Evolutionary conservation across 352 stramenopile genomes (phyloP).

Genomic region (Hyaloperonospora brassicae): DNA sequence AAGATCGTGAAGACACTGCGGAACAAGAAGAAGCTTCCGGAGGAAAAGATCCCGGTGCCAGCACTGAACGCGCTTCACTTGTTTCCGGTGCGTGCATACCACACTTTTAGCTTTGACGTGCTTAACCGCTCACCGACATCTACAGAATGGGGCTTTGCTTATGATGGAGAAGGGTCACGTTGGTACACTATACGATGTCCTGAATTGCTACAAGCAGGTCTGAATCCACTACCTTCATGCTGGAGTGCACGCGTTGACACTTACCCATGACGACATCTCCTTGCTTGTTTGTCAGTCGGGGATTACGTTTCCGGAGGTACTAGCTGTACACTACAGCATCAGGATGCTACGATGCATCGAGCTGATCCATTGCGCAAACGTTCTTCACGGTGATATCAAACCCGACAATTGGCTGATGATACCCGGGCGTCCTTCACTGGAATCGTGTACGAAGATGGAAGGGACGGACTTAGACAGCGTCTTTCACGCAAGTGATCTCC

Average conservation of each 20-base stretch:
- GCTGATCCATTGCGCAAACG: slow-evolving; percentile 42
- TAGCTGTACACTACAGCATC: slow-evolving; percentile 71
- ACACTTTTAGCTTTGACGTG: not conserved
- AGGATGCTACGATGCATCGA: slow-evolving; percentile 73
- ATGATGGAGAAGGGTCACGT: slow-evolving; percentile 59
- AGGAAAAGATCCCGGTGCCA: slow-evolving; percentile 30
- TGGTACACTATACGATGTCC: slow-evolving; percentile 72
- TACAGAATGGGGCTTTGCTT: slow-evolving; percentile 66
- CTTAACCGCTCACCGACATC: slow-evolving; percentile 1
- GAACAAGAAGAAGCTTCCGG: slow-evolving; percentile 15
- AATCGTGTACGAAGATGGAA: slow-evolving; percentile 12
- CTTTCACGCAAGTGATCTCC: slow-evolving; percentile 40
- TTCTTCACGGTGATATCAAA: slow-evolving; percentile 84
- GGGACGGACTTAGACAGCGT: slow-evolving; percentile 6
- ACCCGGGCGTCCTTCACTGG: slow-evolving; percentile 16
- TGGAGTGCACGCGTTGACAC: not conserved
- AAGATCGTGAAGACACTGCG: slow-evolving; percentile 34
- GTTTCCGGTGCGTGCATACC: slow-evolving; percentile 36
- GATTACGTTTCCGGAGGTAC: slow-evolving; percentile 52
- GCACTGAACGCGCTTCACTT: slow-evolving; percentile 46
- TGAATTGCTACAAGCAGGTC: slow-evolving; percentile 78
- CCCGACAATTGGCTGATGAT: slow-evolving; percentile 81
- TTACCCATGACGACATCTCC: slow-evolving; percentile 2
- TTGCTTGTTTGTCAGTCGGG: slow-evolving; percentile 28
- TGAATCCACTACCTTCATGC: not conserved